Evolutionary conservation across 2,329 filamentous ascomycete species (phyloP).

Genomic region (Exophiala aquamarina): DNA sequence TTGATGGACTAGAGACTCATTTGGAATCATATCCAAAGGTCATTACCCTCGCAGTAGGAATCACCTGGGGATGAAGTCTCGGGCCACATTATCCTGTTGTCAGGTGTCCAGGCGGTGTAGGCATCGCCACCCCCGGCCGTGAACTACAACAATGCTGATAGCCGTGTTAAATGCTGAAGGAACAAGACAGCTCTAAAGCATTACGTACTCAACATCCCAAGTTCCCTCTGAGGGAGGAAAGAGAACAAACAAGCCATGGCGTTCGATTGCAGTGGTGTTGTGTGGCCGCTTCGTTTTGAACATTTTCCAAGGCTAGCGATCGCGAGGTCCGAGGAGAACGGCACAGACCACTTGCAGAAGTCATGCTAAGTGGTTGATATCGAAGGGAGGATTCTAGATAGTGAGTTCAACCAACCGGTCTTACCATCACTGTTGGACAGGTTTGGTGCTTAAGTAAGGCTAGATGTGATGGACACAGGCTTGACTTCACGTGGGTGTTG

Average conservation of each 20-base stretch:
- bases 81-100: constrained; percentile 14
- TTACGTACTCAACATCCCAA: no score
- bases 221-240: background rate
- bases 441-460: no score
- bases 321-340: no score
- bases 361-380: no score
- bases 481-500: no score
- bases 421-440: no score
- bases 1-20: constrained; percentile 3
- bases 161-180: no score
- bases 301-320: background rate
- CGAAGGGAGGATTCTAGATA: no score
- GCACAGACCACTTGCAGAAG: no score
- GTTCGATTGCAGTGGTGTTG: background rate
- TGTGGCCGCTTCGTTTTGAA: background rate
- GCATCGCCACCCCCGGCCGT: constrained; percentile 37
- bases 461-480: no score
- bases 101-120: constrained; percentile 36
- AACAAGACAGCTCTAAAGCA: no score
- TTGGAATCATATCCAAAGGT: constrained; percentile 31
- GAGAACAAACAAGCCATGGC: constrained; percentile 1
- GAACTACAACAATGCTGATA: constrained; percentile 37
- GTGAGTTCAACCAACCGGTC: no score
- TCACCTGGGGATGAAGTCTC: constrained; percentile 15
- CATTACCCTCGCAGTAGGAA: constrained; percentile 21